Evolutionary conservation across 169 alveolate species (phyloP).

Genomic region (Plasmodium inui): DNA sequence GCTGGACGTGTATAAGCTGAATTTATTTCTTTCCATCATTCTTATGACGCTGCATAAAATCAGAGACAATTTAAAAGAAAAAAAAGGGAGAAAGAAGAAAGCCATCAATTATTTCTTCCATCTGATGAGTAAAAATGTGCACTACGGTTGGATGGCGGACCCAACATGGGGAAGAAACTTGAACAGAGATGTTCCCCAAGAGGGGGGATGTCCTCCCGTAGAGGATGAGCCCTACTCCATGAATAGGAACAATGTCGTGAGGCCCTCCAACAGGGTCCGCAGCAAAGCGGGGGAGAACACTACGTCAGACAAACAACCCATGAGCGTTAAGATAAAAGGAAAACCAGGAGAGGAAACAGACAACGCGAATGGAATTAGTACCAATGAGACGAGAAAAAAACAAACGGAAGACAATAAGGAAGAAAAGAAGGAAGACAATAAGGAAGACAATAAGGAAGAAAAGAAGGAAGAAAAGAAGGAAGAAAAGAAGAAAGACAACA

Average conservation of each 20-base stretch:
- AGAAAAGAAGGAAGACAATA: too few species aligned
- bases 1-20: slow-evolving; percentile 40
- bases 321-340: neutral
- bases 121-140: slow-evolving; percentile 30
- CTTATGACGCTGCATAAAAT: slow-evolving; percentile 35
- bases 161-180: neutral
- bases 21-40: slow-evolving; percentile 55
- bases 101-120: slow-evolving; percentile 30
- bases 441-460: too few species aligned
- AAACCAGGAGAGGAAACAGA: neutral
- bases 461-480: too few species aligned
- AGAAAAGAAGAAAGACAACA: too few species aligned
- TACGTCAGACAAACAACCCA: neutral
- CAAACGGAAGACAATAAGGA: neutral
- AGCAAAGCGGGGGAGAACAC: neutral
- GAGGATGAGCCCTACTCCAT: neutral
- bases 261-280: neutral
- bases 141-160: neutral
- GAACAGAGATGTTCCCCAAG: neutral
- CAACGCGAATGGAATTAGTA: neutral
- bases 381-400: neutral
- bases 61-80: slow-evolving; percentile 39
- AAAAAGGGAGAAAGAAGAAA: slow-evolving; percentile 28
- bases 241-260: neutral
- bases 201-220: neutral